These are phyloP conservation scores for Colletotrichum sp. DNA, from an alignment of 2,329 filamentous ascomycete genomes.

Conservation along the genomic window DNA sequence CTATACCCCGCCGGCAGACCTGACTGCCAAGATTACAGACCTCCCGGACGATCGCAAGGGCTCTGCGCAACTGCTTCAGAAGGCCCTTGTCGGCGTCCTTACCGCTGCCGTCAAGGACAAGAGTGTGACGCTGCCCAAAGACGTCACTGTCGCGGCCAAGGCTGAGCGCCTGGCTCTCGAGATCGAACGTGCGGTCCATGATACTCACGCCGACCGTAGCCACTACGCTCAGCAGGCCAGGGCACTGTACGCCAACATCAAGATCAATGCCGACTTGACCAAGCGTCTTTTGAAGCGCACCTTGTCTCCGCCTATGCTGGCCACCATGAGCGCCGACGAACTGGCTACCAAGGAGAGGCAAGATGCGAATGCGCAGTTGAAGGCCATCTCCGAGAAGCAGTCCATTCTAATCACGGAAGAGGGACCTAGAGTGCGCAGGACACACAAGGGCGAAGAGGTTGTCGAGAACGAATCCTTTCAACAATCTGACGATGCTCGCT, in stretches of 20 bases:
- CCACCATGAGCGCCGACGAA: conserved; percentile 88
- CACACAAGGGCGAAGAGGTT: conserved; percentile 94
- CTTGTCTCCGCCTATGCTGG: conserved; percentile 76
- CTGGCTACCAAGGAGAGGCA: conserved; percentile 93
- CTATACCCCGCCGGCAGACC: conserved; percentile 57
- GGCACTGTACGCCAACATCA: conserved; percentile 83
- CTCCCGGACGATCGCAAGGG: conserved; percentile 70
- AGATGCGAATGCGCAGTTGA: conserved; percentile 75
- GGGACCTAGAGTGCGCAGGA: conserved; percentile 80
- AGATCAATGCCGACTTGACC: conserved; percentile 82
- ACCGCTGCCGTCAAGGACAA: conserved; percentile 70
- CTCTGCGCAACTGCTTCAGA: conserved; percentile 73
- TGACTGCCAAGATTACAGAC: conserved; percentile 55
- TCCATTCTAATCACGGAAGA: conserved; percentile 82
- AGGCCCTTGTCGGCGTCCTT: conserved; percentile 71
- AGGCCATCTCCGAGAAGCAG: conserved; percentile 80
- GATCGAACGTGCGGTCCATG: conserved; percentile 75
- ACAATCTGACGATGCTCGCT: conserved; percentile 36
- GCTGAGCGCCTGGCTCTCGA: conserved; percentile 76
- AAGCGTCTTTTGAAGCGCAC: conserved; percentile 75
- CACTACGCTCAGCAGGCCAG: conserved; percentile 71
- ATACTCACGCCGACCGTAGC: conserved; percentile 56
- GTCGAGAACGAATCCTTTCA: conserved; percentile 74
- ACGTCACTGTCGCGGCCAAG: conserved; percentile 66
- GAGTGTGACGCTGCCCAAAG: conserved; percentile 66